These are phyloP conservation scores for Euclidium syriacum DNA, from an alignment of 345 rosid species.

Conservation along the genomic window DNA sequence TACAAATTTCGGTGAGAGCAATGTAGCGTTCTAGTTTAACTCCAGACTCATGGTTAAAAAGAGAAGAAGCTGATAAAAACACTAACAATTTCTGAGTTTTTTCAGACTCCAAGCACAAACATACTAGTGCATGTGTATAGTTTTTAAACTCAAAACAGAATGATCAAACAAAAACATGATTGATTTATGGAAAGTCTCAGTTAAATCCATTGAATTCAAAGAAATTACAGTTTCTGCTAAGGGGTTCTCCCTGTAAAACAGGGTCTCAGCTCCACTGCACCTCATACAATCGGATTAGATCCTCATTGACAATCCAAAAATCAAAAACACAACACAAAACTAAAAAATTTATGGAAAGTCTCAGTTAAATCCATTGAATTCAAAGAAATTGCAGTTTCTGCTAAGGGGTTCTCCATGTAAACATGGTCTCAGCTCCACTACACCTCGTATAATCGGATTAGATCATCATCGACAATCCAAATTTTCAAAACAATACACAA, in stretches of 20 bases:
- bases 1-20: no score
- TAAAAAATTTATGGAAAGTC: not conserved
- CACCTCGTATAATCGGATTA: constrained; percentile 16
- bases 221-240: constrained; percentile 43
- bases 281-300: constrained; percentile 8
- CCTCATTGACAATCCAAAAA: constrained; percentile 9
- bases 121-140: constrained; percentile 24
- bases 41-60: not conserved
- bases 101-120: constrained; percentile 25
- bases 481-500: not conserved
- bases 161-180: not conserved
- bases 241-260: constrained; percentile 53
- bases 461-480: constrained; percentile 8
- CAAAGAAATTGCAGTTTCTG: constrained; percentile 37
- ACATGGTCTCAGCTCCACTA: constrained; percentile 28
- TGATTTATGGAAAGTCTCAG: constrained; percentile 34
- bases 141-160: constrained; percentile 20
- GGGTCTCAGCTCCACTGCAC: constrained; percentile 28
- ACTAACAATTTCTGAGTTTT: constrained; percentile 10
- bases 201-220: constrained; percentile 27
- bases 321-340: not conserved
- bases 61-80: constrained; percentile 24
- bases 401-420: constrained; percentile 57
- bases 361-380: constrained; percentile 40
- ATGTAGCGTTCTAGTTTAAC: constrained; percentile 24